Percentiles rank a stretch among this genome's conserved stretches.
phyloP scores from a whole-genome alignment of 768 basidiomycete genomes.

The Amylocystis lapponica region DNA sequence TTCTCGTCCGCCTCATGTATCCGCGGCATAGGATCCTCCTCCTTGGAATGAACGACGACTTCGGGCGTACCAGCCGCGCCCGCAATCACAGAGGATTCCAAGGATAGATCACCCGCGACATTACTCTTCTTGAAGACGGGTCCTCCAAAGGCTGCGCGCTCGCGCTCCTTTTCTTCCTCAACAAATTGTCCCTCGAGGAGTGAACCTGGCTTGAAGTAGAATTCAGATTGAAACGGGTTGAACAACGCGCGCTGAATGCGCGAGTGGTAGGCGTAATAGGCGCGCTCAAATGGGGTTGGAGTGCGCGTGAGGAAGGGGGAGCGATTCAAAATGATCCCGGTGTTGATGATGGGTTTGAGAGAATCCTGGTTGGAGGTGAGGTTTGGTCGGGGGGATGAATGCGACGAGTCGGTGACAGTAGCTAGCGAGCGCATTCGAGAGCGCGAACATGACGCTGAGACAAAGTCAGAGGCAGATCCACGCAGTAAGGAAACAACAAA shows the following conservation, averaged over 20 bases:
- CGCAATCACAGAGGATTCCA: not conserved
- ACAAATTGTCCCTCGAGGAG: constrained; percentile 77
- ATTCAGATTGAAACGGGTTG: constrained; percentile 83
- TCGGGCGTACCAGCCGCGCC: constrained; percentile 2
- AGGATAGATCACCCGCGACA: too few species aligned
- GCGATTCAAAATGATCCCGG: constrained; percentile 73
- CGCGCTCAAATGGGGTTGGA: constrained; percentile 67
- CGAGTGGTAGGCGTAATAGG: constrained; percentile 80
- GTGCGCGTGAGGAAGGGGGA: constrained; percentile 71
- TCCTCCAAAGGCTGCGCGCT: constrained; percentile 65
- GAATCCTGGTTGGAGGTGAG: constrained; percentile 24
- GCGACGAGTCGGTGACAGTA: constrained; percentile 17
- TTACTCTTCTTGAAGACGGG: not conserved
- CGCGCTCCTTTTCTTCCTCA: constrained; percentile 67
- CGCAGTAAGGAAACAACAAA: constrained; percentile 1
- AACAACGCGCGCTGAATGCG: constrained; percentile 80
- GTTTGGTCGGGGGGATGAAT: constrained; percentile 3
- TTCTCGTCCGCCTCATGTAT: constrained; percentile 53
- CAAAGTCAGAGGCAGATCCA: not conserved
- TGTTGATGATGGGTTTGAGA: constrained; percentile 37
- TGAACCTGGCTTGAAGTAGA: constrained; percentile 93
- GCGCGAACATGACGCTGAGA: constrained; percentile 11
- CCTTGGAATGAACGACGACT: constrained; percentile 35
- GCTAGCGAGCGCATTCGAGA: constrained; percentile 19
- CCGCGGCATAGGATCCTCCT: constrained; percentile 57